Evolutionary conservation across 1,284 basidiomycete species (phyloP), one percentile per base, ranked within the genome.

Genomic region (Apiotrichum sp.): DNA sequence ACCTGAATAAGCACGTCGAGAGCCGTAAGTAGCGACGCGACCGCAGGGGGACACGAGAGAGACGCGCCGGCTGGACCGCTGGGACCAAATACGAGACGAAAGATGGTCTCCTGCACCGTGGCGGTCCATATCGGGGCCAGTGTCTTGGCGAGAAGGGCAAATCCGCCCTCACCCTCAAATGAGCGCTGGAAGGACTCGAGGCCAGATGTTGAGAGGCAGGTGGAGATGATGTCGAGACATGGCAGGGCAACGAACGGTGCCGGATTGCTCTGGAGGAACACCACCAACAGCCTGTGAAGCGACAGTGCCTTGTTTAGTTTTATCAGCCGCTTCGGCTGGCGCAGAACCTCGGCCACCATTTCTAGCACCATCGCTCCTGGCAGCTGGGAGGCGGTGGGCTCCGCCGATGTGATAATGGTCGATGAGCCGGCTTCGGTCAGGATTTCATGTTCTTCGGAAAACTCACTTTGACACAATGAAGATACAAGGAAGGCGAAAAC

Each of bases 401-500:
- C 68, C 3, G 50, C 55, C 22, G 64, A 40, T 3, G 61, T 44
- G 3, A 56, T 45, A 8, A 57, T 13, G 14, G 53, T 47, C 34
- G 36, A 0, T 11, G 43, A 45, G 11, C 49, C 55, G 53, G 42
- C 9, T 22, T 22, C 22, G 56, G 58, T 47, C 9, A 4, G 13
- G 10, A n/a, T 16, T 13, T 43, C 9, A 2, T 3, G 2, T 6
- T 35, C 6, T 38, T 13, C 7, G 8, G 13, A 29, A 14, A 5
- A 55, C 53, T 57, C 58, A 87, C 87, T 80, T 69, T 84, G 83
- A 63, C 87, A 85, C n/a, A 93, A 74, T 65, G 88, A 87, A 0
- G 88, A 86, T 13, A 89, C 88, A 9, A 95, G 76, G 68, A 89
- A 96, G 0, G 89, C 86, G 4, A 92, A 84, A 1, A 93, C 75